phyloP scores from a whole-genome alignment of 1,284 basidiomycete genomes.

The Puccinia triticina region DNA sequence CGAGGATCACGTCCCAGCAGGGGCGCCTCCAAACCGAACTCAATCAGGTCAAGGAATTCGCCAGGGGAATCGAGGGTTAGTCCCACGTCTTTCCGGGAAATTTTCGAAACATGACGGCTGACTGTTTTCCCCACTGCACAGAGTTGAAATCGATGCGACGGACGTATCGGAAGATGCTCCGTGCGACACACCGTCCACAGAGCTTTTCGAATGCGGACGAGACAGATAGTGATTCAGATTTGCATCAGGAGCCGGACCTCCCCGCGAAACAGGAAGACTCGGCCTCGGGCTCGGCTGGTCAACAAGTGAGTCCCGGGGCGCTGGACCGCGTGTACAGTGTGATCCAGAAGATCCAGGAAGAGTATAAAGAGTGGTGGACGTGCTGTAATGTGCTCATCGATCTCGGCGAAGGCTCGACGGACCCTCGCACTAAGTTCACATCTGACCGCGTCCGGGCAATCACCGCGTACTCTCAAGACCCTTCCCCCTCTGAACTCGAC shows the following conservation, averaged over 20 bases:
- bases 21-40: slow-evolving; percentile 45
- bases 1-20: slow-evolving; percentile 47
- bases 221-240: slow-evolving; percentile 34
- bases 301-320: slow-evolving; percentile 46
- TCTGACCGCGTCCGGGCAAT: slow-evolving; percentile 8
- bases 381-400: slow-evolving; percentile 51
- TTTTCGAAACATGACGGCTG: background rate
- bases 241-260: slow-evolving; percentile 22
- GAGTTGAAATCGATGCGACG: slow-evolving; percentile 48
- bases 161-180: slow-evolving; percentile 38
- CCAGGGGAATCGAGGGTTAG: slow-evolving; percentile 45
- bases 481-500: no score
- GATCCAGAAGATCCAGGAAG: slow-evolving; percentile 40
- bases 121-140: background rate
- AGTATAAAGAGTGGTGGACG: slow-evolving; percentile 50
- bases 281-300: no score
- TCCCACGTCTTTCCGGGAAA: background rate
- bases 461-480: background rate
- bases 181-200: slow-evolving; percentile 6
- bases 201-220: slow-evolving; percentile 22
- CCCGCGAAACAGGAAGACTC: background rate
- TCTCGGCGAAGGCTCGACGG: slow-evolving; percentile 49
- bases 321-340: slow-evolving; percentile 18
- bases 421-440: slow-evolving; percentile 21
- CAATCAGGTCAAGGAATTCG: slow-evolving; percentile 51